Evolutionary conservation across 257 asterid species (phyloP).

Genomic region (Solanum chilense): DNA sequence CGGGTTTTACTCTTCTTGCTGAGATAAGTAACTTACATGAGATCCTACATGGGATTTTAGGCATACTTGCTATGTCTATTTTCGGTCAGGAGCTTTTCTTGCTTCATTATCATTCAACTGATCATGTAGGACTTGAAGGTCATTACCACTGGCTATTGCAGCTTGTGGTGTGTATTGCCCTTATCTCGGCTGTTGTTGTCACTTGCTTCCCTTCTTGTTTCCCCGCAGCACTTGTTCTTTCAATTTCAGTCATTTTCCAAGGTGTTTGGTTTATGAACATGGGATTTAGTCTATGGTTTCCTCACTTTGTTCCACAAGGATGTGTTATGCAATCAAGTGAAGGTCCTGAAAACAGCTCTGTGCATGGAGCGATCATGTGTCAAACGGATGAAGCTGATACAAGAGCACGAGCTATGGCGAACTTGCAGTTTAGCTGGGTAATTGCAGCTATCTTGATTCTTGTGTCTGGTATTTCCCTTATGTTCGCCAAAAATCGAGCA

Average conservation of each 20-base stretch:
- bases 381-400: slow-evolving; percentile 29
- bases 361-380: slow-evolving; percentile 50
- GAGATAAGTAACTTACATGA: slow-evolving; percentile 35
- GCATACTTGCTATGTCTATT: slow-evolving; percentile 55
- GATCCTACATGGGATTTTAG: slow-evolving; percentile 28
- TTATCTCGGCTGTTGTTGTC: slow-evolving; percentile 36
- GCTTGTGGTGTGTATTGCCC: slow-evolving; percentile 47
- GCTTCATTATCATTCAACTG: slow-evolving; percentile 71
- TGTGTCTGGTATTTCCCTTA: slow-evolving; percentile 21
- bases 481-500: slow-evolving; percentile 20
- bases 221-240: slow-evolving; percentile 49
- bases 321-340: slow-evolving; percentile 16
- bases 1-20: slow-evolving; percentile 41
- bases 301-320: slow-evolving; percentile 40
- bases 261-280: slow-evolving; percentile 78
- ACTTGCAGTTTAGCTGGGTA: slow-evolving; percentile 82
- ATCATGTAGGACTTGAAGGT: slow-evolving; percentile 75
- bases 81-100: slow-evolving; percentile 72
- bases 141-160: slow-evolving; percentile 87
- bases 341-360: background rate
- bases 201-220: slow-evolving; percentile 41
- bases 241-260: slow-evolving; percentile 57
- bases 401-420: slow-evolving; percentile 71
- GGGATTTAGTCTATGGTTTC: slow-evolving; percentile 71
- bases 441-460: slow-evolving; percentile 38